These are phyloP conservation scores for Moniliella sp. DNA, from an alignment of 1,284 basidiomycete genomes.

Conservation along the genomic window DNA sequence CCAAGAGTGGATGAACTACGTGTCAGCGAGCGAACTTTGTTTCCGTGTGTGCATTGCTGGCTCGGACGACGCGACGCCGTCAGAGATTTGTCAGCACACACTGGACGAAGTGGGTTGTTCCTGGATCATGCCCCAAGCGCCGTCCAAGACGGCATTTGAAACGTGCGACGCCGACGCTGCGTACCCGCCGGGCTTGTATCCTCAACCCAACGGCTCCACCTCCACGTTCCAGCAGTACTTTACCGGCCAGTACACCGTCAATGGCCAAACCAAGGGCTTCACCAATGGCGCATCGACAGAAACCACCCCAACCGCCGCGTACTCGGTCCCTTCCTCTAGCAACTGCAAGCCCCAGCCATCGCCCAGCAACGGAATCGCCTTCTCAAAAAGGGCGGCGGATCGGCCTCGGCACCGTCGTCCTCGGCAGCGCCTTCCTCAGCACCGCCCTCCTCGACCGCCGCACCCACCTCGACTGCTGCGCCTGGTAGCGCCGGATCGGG, in stretches of 20 bases:
- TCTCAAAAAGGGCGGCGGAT: no score
- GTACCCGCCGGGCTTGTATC: conserved; percentile 30
- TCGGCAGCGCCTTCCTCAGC: conserved; percentile 1
- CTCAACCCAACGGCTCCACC: conserved; percentile 13
- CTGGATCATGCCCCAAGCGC: conserved; percentile 36
- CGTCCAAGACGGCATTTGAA: no score
- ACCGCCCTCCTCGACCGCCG: background rate
- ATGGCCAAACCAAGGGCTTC: conserved; percentile 14
- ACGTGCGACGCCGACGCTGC: conserved; percentile 31
- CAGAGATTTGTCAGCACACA: conserved; percentile 25
- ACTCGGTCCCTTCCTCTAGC: conserved; percentile 22
- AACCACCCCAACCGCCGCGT: conserved; percentile 21
- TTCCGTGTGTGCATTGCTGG: conserved; percentile 32
- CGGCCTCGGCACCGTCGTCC: conserved; percentile 1
- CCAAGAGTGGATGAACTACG: conserved; percentile 39
- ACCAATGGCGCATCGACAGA: conserved; percentile 24
- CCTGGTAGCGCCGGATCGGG: no score
- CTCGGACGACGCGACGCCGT: conserved; percentile 13
- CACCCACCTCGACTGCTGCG: background rate
- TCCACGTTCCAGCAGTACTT: conserved; percentile 28
- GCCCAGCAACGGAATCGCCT: conserved; percentile 22
- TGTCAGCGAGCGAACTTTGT: conserved; percentile 24
- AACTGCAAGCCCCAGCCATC: conserved; percentile 14
- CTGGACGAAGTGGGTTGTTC: conserved; percentile 31
- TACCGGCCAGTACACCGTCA: conserved; percentile 7